Base-by-base conservation (phyloP, 1,139 yeast genomes). In the Pichia kudriavzevii region DNA sequence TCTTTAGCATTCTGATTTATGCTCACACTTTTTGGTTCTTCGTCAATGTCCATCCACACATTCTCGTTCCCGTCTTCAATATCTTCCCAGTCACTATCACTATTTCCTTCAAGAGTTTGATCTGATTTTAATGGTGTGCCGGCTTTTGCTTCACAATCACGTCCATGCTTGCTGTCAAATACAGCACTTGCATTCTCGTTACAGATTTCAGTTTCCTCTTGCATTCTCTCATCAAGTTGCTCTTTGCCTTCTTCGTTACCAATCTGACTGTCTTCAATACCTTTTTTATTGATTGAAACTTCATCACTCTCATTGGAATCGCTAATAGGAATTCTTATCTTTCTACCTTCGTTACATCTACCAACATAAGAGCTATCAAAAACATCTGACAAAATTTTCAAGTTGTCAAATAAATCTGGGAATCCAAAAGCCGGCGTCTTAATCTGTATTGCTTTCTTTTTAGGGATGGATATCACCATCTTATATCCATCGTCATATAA, bases 401-500 rank as follows among this genome's bases (percentile, higher is more conserved):
- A 19, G 9, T 14, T 11, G 10, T 25, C 16, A 4, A 38, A 18
- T 9, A 35, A 16, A 7, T 29, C 36, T 7, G 41, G 38, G 8
- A 35, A 14, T 4, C 28, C 30, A 25, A 34, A 29, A 3, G 14
- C 6, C 3, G 22, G 11, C 4, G 36, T 26, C 4, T 31, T 33
- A 9, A 30, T 19, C 19, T 32, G 41, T n/a, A 24, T 17, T 4
- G 16, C 10, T n/a, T 21, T 14, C 20, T 17, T 14, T 28, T 46
- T 45, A 8, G 46, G 42, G 8, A 48, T 38, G 4, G 36, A 15
- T 16, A 46, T 29, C 10, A 34, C 13, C 36, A 48, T 27, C 4
- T 29, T 15, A 21, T 31, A 41, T 5, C 52, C 52, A 7, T 35
- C 16, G 14, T 47, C 33, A 2, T 25, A 8, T 7, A 39, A 4